Conservation (phyloP, 441 rosid species). For the Mallotus japonicus region DNA sequence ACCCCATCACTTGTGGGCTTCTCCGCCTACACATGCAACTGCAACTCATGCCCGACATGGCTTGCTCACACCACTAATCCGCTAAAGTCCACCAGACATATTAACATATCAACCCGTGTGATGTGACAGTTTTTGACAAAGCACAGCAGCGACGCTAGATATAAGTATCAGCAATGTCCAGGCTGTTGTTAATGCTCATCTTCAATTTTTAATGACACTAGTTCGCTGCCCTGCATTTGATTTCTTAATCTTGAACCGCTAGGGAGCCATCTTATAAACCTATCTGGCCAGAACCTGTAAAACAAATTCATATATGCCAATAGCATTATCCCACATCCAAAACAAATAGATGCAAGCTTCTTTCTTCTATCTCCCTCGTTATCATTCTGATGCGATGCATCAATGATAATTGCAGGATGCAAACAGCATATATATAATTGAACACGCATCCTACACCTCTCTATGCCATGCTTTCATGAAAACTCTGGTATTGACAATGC, state of each 20-base stretch:
- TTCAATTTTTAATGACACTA: constrained; percentile 65
- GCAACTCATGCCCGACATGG: background rate
- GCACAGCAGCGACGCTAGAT: background rate
- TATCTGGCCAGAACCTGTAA: constrained; percentile 73
- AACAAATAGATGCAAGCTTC: no score
- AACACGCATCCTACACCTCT: background rate
- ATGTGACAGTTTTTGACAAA: no score
- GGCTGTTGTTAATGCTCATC: constrained; percentile 49
- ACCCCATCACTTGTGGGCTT: no score
- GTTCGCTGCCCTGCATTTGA: constrained; percentile 68
- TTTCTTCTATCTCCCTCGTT: no score
- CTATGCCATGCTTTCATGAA: background rate
- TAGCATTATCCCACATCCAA: background rate
- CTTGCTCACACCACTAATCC: no score
- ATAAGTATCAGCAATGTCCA: background rate
- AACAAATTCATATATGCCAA: constrained; percentile 15
- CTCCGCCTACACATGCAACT: no score
- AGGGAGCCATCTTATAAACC: constrained; percentile 59
- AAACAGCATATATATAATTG: background rate
- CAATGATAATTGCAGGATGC: background rate
- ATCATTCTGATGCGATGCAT: no score
- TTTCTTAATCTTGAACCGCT: constrained; percentile 41
- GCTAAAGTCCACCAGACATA: no score
- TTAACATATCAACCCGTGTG: no score
- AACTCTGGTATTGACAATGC: background rate